Evolutionary conservation across 2,329 filamentous ascomycete genomes (phyloP).

Genomic region (Lasiodiplodia sp.): DNA sequence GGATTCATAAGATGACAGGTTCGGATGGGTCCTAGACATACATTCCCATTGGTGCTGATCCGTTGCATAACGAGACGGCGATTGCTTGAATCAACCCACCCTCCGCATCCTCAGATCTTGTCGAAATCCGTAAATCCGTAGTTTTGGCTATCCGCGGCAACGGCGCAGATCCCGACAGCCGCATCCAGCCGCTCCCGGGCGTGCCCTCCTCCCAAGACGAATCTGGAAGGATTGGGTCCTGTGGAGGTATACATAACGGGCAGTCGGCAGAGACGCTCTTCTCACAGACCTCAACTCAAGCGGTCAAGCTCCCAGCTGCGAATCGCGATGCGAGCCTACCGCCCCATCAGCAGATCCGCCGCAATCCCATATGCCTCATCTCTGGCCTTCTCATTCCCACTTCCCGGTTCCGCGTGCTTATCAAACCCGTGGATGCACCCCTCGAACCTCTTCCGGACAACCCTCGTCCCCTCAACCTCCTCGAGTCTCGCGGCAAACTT

Average conservation of each 20-base stretch:
- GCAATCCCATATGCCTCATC: conserved; percentile 43
- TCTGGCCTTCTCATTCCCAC: conserved; percentile 38
- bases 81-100: not conserved
- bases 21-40: not conserved
- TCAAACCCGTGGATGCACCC: conserved; percentile 49
- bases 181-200: not conserved
- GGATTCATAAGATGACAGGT: not conserved
- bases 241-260: not conserved
- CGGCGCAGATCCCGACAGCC: not conserved
- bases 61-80: not conserved
- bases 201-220: not conserved
- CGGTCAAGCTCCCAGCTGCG: no score
- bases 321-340: not conserved
- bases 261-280: not conserved
- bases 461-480: conserved; percentile 32
- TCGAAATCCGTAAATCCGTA: not conserved
- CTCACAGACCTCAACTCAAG: no score
- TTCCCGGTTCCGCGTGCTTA: conserved; percentile 42
- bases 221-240: not conserved
- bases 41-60: not conserved
- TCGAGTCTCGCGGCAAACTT: conserved; percentile 42
- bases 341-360: conserved; percentile 34
- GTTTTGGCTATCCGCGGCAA: not conserved
- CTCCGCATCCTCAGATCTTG: conserved; percentile 1
- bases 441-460: conserved; percentile 40